Evolutionary conservation across 371 early-diverging fungal genomes (phyloP), one percentile per base, ranked within the genome.

Genomic region (Entomophthora muscae): DNA sequence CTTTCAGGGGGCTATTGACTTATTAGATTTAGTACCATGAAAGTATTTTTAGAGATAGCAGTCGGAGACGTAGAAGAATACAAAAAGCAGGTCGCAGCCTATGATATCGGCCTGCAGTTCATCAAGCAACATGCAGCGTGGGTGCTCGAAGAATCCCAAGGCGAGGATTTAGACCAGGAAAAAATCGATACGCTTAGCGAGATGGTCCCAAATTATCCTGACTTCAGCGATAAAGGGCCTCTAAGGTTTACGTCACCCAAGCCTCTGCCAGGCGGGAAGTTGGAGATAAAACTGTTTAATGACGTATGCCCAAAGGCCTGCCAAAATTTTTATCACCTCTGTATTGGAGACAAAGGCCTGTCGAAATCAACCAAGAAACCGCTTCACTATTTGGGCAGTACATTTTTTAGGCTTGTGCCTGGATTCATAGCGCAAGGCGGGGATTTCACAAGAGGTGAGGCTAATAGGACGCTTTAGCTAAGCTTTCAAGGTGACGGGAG

Each of bases 401-500:
- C 12, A 24, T 52, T 32, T 5, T 61, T 61, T 28, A 23, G 62
- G 27, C 24, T 61, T 32, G 77, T 81, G 23, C 69, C 75, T 56
- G 76, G 76, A 24, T 89, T 84, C 74, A 78, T 88, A 64, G 75
- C 83, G 1, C 91, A 90, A 66, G 89, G 88, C 29, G 93, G 93
- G 3, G 91, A 90, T 72, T 75, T 92, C 28, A 85, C 86, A 27
- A 71, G 79, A 66, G 74, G 73, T 73, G 68, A 61, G 32, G n/a
- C n/a, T n/a, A n/a, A n/a, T n/a, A n/a, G n/a, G 12, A 55, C 26
- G 55, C 12, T 51, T 22, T 29, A 61, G 52, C 12, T 53, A 0
- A 55, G 1, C 3, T 56, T 26, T 32, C 54, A 57, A 71, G 76
- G 75, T 51, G 83, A 90, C 70, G 91, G 91, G 23, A 82, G 79